phyloP scores from a whole-genome alignment of 129 eudicot genomes.

The Flaveria linearis region DNA sequence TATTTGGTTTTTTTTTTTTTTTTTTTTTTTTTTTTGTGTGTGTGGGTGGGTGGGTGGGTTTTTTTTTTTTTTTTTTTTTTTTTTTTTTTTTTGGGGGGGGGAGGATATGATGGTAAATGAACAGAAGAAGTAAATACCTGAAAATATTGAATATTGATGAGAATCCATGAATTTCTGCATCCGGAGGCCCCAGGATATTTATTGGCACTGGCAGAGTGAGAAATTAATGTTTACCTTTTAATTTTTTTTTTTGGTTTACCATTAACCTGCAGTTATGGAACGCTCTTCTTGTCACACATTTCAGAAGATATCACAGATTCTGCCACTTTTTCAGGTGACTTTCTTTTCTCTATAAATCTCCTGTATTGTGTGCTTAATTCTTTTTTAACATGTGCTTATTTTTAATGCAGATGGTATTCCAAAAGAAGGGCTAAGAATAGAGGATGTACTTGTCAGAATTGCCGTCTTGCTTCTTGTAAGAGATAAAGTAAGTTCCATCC shows the following conservation, averaged over 20 bases:
- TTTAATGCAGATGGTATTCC: conserved; percentile 87
- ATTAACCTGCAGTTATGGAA: conserved; percentile 66
- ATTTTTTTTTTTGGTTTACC: conserved; percentile 8
- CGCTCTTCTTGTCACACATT: conserved; percentile 77
- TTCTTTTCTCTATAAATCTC: neutral
- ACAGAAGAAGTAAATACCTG: neutral
- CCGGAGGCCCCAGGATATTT: neutral
- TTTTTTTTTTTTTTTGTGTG: no score
- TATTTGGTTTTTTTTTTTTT: no score
- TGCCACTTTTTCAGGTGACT: conserved; percentile 73
- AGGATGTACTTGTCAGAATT: conserved; percentile 90
- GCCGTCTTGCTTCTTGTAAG: conserved; percentile 65
- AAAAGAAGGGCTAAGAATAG: conserved; percentile 89
- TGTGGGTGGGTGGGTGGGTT: no score
- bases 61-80: no score
- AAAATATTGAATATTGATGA: neutral
- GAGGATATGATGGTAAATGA: neutral
- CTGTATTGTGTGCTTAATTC: neutral
- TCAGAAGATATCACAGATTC: conserved; percentile 71
- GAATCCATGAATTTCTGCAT: neutral
- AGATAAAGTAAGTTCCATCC: conserved; percentile 61
- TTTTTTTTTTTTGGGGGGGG: no score
- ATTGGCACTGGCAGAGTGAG: neutral
- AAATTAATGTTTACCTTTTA: neutral
- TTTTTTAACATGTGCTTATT: neutral